Conservation (phyloP, 2,329 filamentous ascomycete genomes). For the Dryadomyces quercivorus region DNA sequence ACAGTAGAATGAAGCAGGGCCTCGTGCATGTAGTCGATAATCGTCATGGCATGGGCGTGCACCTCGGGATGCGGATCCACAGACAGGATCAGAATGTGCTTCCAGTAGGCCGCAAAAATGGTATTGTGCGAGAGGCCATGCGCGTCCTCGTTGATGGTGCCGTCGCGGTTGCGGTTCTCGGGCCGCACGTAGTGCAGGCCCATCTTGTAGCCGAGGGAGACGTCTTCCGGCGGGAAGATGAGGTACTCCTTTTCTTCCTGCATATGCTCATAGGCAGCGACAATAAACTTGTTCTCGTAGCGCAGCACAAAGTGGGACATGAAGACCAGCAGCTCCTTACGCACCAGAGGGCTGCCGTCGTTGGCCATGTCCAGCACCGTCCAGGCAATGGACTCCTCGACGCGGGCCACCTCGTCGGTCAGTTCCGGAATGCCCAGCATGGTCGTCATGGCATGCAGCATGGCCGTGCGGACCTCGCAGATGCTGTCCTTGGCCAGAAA, state of each 20-base stretch:
- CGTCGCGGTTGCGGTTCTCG: conserved; percentile 43
- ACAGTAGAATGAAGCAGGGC: conserved; percentile 67
- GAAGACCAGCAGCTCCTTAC: conserved; percentile 87
- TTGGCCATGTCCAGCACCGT: conserved; percentile 84
- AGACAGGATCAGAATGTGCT: conserved; percentile 78
- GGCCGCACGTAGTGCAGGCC: conserved; percentile 48
- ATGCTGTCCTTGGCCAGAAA: conserved; percentile 73
- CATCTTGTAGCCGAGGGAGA: conserved; percentile 47
- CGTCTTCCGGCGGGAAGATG: conserved; percentile 33
- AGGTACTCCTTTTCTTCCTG: conserved; percentile 68
- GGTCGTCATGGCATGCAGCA: conserved; percentile 85
- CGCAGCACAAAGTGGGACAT: conserved; percentile 82
- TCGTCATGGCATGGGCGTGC: conserved; percentile 68
- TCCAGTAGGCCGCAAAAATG: conserved; percentile 89
- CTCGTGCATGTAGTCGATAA: conserved; percentile 77
- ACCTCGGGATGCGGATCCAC: conserved; percentile 94
- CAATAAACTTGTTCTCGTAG: conserved; percentile 85
- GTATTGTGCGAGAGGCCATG: conserved; percentile 69
- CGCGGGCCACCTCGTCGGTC: conserved; percentile 79
- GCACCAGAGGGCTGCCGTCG: conserved; percentile 87
- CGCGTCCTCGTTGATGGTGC: conserved; percentile 41
- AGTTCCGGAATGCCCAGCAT: conserved; percentile 90
- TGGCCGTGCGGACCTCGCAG: conserved; percentile 84
- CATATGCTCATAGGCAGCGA: conserved; percentile 84
- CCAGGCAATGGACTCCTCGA: conserved; percentile 83